phyloP scores from a whole-genome alignment of 129 eudicot genomes.

The Centella asiatica region DNA sequence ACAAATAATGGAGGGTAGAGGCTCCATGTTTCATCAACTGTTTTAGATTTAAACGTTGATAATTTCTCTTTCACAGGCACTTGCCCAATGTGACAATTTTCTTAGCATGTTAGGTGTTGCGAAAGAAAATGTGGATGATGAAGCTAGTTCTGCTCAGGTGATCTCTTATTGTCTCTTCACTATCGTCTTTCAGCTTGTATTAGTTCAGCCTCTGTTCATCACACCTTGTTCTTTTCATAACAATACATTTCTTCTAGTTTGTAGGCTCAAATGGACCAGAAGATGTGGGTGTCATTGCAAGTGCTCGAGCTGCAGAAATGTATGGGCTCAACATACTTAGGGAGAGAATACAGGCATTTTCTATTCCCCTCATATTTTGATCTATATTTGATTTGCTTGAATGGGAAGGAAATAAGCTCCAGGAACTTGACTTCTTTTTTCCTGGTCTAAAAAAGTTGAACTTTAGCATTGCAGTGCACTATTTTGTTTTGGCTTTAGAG shows the following conservation, averaged over 20 bases:
- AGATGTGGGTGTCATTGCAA: conserved; percentile 78
- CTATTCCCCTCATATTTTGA: not conserved
- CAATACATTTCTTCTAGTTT: conserved; percentile 29
- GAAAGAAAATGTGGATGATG: conserved; percentile 52
- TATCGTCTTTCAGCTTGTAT: not conserved
- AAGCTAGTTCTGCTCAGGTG: conserved; percentile 90
- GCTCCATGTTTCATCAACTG: not conserved
- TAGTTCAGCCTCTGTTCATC: not conserved
- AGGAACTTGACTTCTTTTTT: not conserved
- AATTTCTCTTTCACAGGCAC: conserved; percentile 42
- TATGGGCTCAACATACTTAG: conserved; percentile 76
- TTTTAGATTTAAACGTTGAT: not conserved
- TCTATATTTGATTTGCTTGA: too few relatives aligned
- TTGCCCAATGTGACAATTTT: conserved; percentile 47
- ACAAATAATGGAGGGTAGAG: not conserved
- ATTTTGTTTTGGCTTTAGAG: not conserved
- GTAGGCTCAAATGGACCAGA: conserved; percentile 61
- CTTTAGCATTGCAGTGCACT: not conserved
- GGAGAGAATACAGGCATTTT: conserved; percentile 62
- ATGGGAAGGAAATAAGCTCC: too few relatives aligned
- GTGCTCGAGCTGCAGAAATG: conserved; percentile 72
- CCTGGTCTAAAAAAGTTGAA: too few relatives aligned
- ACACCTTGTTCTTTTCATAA: not conserved
- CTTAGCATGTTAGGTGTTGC: conserved; percentile 51
- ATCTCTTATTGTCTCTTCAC: not conserved